Conservation (phyloP, 352 stramenopile species). For the Globisporangium canariense region DNA sequence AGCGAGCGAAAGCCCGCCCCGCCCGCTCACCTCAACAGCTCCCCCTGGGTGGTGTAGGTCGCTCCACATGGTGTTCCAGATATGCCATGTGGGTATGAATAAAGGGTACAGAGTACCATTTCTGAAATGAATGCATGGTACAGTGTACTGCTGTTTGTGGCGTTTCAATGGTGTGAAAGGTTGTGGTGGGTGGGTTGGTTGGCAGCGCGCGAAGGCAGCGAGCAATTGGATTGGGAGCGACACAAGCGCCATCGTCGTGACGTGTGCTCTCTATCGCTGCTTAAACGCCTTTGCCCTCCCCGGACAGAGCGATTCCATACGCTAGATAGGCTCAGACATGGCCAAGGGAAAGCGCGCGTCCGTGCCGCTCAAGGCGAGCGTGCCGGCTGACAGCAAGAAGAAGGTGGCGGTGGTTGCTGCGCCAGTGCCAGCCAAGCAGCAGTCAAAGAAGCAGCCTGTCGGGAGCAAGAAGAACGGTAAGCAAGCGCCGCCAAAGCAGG, state of each 20-base stretch:
- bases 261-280: not conserved
- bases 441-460: conserved; percentile 16
- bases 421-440: conserved; percentile 3
- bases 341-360: conserved; percentile 16
- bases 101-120: not conserved
- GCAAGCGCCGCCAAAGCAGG: conserved; percentile 17
- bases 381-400: conserved; percentile 20
- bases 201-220: conserved; percentile 10
- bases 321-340: conserved; percentile 9
- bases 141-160: not conserved
- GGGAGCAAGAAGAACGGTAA: conserved; percentile 8
- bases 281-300: too few species aligned
- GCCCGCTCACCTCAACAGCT: not conserved
- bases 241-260: conserved; percentile 2
- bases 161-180: conserved; percentile 17
- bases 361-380: conserved; percentile 21
- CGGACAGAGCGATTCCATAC: not conserved
- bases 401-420: conserved; percentile 13
- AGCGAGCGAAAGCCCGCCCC: too few species aligned
- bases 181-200: conserved; percentile 17
- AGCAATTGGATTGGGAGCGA: conserved; percentile 3
- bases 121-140: not conserved
- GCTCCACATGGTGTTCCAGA: not conserved
- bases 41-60: not conserved
- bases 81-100: not conserved